A percentile compares a stretch with the other conserved stretches of the same genome.
Evolutionary conservation across 1,139 yeast species (phyloP).

Genomic region (Protomyces pachydermus): DNA sequence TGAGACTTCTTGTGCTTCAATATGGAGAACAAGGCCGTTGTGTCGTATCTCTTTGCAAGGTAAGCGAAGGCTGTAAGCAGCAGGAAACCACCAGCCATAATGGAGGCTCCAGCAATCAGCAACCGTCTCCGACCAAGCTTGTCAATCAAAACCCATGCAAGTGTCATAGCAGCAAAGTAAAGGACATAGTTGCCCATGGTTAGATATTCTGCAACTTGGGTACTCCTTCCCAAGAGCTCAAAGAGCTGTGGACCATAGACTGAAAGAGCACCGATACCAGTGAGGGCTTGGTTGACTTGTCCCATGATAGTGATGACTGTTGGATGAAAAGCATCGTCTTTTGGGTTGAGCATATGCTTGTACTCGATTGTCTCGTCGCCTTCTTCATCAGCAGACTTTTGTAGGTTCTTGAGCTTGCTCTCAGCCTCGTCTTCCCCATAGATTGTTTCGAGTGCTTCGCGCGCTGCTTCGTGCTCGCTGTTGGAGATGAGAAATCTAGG

Average conservation of each 20-base stretch:
- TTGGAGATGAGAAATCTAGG: constrained; percentile 22
- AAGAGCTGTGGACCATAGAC: constrained; percentile 22
- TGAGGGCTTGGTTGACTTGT: constrained; percentile 22
- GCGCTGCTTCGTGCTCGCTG: constrained; percentile 14
- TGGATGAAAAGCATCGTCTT: constrained; percentile 23
- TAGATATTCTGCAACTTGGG: constrained; percentile 12
- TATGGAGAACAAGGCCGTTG: neutral
- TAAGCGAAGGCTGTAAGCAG: constrained; percentile 12
- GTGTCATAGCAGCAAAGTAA: constrained; percentile 18
- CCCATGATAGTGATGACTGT: constrained; percentile 25
- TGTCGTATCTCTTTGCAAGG: constrained; percentile 16
- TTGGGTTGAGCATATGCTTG: constrained; percentile 23
- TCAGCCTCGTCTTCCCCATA: constrained; percentile 11
- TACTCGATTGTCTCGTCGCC: constrained; percentile 6
- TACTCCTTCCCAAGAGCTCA: constrained; percentile 12
- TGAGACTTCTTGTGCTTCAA: neutral
- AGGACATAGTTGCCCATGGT: constrained; percentile 24
- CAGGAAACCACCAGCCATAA: constrained; percentile 7
- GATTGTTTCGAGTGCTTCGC: neutral
- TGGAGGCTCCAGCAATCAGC: constrained; percentile 7
- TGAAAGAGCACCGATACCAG: constrained; percentile 23
- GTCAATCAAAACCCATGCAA: constrained; percentile 25
- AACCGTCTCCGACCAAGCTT: constrained; percentile 12
- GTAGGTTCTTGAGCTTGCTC: constrained; percentile 8
- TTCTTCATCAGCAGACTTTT: constrained; percentile 18